phyloP scores from a whole-genome alignment of 2,329 filamentous ascomycete genomes.

The Pseudocercospora eumusae region DNA sequence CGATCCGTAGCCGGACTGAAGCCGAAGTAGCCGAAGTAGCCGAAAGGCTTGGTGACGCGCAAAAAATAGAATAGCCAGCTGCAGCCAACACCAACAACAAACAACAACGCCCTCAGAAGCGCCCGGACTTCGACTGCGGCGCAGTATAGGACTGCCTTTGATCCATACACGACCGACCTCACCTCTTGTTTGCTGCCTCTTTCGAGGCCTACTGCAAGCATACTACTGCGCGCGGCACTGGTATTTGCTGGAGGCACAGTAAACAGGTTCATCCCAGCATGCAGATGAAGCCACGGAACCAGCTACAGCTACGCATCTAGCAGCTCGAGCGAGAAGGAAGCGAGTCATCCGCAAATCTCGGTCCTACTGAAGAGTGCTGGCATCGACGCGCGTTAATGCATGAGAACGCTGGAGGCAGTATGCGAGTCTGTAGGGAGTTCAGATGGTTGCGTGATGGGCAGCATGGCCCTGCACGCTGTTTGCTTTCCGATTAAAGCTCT shows the following conservation, averaged over 20 bases:
- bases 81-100: constrained; percentile 21
- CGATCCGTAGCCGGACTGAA: not conserved
- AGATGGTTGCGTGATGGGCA: not conserved
- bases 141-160: constrained; percentile 3
- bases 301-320: not conserved
- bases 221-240: constrained; percentile 3
- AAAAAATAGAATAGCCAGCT: constrained; percentile 9
- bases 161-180: constrained; percentile 8
- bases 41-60: constrained; percentile 9
- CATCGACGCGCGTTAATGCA: not conserved
- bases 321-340: not conserved
- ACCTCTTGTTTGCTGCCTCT: constrained; percentile 9
- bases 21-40: not conserved
- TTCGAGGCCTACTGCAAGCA: constrained; percentile 5
- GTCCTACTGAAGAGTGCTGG: not conserved
- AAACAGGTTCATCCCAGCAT: not conserved
- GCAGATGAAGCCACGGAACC: not conserved
- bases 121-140: constrained; percentile 12
- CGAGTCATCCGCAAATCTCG: not conserved
- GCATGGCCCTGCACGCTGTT: not conserved
- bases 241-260: constrained; percentile 10
- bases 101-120: constrained; percentile 9
- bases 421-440: not conserved
- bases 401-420: not conserved
- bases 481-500: not conserved